Percentiles rank a stretch among this genome's conserved stretches.
Evolutionary conservation across 768 basidiomycete genomes (phyloP).

Genomic region (Postia placenta): DNA sequence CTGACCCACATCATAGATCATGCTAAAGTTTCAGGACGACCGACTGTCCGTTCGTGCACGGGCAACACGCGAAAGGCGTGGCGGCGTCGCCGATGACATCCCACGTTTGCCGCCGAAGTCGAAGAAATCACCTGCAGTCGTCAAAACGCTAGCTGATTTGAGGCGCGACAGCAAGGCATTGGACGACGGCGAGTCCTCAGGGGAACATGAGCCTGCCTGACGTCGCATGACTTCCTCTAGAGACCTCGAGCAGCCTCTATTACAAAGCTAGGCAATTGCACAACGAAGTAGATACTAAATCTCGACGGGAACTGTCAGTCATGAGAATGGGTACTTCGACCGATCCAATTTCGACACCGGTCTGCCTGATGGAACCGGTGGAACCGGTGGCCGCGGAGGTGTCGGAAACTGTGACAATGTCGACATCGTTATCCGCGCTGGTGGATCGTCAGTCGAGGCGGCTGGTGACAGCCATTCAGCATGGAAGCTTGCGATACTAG

Average conservation of each 20-base stretch:
- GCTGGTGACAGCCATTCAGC: slow-evolving; percentile 1
- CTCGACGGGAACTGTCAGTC: slow-evolving; percentile 3
- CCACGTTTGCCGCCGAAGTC: background rate
- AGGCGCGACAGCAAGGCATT: no score
- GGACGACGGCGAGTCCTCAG: background rate
- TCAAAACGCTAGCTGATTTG: background rate
- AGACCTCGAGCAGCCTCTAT: background rate
- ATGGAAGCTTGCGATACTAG: background rate
- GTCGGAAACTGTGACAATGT: slow-evolving; percentile 32
- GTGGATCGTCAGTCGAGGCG: slow-evolving; percentile 6
- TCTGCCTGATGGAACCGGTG: slow-evolving; percentile 12
- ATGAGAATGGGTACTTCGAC: slow-evolving; percentile 26
- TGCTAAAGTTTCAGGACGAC: slow-evolving; percentile 69
- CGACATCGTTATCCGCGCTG: slow-evolving; percentile 17
- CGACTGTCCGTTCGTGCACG: slow-evolving; percentile 33
- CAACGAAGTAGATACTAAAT: no score
- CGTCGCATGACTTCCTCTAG: background rate
- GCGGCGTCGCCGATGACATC: background rate
- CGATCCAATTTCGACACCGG: slow-evolving; percentile 23
- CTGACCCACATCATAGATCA: slow-evolving; percentile 39
- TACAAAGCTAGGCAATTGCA: background rate
- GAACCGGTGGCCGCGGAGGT: slow-evolving; percentile 15
- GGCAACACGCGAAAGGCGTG: slow-evolving; percentile 2
- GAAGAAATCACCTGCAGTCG: background rate
- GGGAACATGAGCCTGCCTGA: background rate